phyloP scores from a whole-genome alignment of 441 rosid genomes.

The Croton setiger region DNA sequence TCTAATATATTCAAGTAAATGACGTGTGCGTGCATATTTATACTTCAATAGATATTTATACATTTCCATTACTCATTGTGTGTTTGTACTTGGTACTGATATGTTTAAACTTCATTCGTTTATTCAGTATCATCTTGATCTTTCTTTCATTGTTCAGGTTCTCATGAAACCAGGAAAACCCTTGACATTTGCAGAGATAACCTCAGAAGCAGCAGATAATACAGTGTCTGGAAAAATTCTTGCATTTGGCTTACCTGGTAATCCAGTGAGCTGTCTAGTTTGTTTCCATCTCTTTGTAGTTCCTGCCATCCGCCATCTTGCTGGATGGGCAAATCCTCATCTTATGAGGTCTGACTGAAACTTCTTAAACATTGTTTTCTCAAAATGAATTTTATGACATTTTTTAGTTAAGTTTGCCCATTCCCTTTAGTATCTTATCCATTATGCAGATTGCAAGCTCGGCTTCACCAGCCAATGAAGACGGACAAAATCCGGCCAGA shows the following conservation, averaged over 20 bases:
- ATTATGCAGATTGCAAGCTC: constrained; percentile 59
- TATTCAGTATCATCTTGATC: constrained; percentile 11
- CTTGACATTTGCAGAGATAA: constrained; percentile 79
- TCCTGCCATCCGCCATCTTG: constrained; percentile 69
- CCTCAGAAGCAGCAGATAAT: constrained; percentile 33
- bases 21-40: neutral
- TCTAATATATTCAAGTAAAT: neutral
- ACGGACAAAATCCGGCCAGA: constrained; percentile 61
- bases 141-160: constrained; percentile 50
- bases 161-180: constrained; percentile 96
- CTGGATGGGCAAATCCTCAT: constrained; percentile 86
- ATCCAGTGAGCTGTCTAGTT: constrained; percentile 93
- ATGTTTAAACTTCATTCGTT: constrained; percentile 20
- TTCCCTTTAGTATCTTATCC: constrained; percentile 18
- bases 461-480: constrained; percentile 64
- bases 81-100: neutral
- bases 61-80: constrained; percentile 3
- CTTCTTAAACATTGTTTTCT: constrained; percentile 20
- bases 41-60: neutral
- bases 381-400: constrained; percentile 6
- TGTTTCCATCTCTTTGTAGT: constrained; percentile 87
- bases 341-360: constrained; percentile 56
- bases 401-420: constrained; percentile 2
- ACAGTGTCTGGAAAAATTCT: constrained; percentile 45
- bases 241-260: constrained; percentile 97